Base-by-base conservation (phyloP, 148 eudicot species). In the Persicaria tinctoria region DNA sequence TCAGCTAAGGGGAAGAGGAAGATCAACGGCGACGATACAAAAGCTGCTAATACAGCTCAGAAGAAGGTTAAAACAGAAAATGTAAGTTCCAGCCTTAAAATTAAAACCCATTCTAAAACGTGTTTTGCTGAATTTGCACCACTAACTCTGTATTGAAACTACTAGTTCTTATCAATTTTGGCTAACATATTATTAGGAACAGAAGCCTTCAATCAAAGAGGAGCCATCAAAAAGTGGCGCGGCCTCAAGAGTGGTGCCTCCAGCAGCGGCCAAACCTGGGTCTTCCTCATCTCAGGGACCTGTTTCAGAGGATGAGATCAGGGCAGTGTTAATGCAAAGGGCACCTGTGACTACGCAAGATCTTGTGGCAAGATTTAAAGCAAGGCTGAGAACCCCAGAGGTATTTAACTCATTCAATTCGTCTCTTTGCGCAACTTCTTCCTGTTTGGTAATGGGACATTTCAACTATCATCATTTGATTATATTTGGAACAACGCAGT, bases 1-100 rank as follows among this genome's bases (percentile, higher is more conserved):
- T 87, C 98, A 13, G 73, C 89, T 0, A 95, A 95, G 86, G 97
- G 87, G n/a, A 95, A 95, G 84, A 89, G 98, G 63, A 95, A 95
- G 82, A 41, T 32, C 41, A 88, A 77, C 68, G 86, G 83, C 1
- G 98, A 95, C 53, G 96, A 91, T 73, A 70, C 85, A 59, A 92
- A 89, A 82, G 9, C 93, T 75, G 76, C 84, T 71, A 85, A 70
- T 75, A 80, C 64, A 72, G 86, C 92, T 76, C 63, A 82, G 17
- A 95, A 94, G 83, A 95, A 95, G 86, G 89, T 84, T 20, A 95
- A 95, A 83, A 82, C 90, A 49, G 97, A 95, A 88, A 89, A 74
- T 85, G 98, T 95, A 83, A 49, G 74, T 60, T 44, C 5, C 47
- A 71, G 73, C 57, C 69, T 75, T 62, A 27, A 18, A 71, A 46